Conservation (phyloP, 2,329 filamentous ascomycete species). For the Xylariales sp. region DNA sequence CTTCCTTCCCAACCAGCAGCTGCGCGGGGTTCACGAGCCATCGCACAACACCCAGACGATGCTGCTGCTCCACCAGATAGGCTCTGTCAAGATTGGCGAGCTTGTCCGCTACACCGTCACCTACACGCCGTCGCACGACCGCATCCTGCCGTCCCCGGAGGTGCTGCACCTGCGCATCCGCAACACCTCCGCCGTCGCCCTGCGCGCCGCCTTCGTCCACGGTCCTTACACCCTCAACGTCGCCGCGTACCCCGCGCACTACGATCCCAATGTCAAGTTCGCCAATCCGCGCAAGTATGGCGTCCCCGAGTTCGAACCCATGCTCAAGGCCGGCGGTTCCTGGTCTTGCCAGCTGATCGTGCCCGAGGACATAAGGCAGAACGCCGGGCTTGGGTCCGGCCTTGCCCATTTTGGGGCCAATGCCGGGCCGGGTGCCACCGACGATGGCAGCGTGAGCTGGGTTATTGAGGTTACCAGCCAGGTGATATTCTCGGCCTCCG, state of each 20-base stretch:
- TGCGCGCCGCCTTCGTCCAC: constrained; percentile 93
- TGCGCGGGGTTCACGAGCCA: no score
- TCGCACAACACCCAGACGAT: constrained; percentile 47
- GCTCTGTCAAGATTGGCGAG: constrained; percentile 90
- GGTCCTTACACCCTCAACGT: constrained; percentile 90
- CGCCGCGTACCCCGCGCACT: constrained; percentile 77
- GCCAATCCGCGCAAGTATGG: constrained; percentile 66
- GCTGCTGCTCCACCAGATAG: constrained; percentile 87
- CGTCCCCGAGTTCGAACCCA: constrained; percentile 88
- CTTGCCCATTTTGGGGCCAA: constrained; percentile 41
- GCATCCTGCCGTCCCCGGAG: constrained; percentile 80
- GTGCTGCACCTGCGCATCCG: constrained; percentile 81
- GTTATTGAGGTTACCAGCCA: constrained; percentile 88
- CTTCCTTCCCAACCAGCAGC: no score
- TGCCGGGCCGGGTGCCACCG: constrained; percentile 35
- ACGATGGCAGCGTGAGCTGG: constrained; percentile 55
- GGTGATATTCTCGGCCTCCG: constrained; percentile 87
- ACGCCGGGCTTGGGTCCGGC: constrained; percentile 45
- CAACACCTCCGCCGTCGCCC: constrained; percentile 84
- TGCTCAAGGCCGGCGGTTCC: constrained; percentile 87
- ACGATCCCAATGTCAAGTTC: constrained; percentile 77
- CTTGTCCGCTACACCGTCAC: constrained; percentile 88
- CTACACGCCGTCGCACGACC: constrained; percentile 84
- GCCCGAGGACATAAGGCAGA: constrained; percentile 71
- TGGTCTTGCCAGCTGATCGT: constrained; percentile 80